phyloP scores from a whole-genome alignment of 2,329 filamentous ascomycete species.

The Dactylellina sp. region DNA sequence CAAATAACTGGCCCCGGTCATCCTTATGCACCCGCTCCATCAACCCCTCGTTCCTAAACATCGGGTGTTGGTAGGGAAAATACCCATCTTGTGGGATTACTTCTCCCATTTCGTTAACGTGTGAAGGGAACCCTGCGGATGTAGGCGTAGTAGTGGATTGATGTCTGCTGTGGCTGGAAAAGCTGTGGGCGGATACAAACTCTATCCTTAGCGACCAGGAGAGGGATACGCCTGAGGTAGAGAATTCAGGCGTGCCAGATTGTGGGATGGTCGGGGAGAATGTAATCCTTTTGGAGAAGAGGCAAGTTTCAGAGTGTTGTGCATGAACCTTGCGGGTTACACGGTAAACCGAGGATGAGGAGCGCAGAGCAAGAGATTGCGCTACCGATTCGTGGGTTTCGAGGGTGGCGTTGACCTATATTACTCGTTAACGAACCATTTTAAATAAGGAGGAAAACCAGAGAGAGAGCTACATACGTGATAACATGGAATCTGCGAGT shows the following conservation, averaged over 20 bases:
- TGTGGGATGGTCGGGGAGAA: constrained; percentile 87
- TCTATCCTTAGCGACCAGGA: constrained; percentile 92
- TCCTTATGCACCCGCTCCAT: constrained; percentile 83
- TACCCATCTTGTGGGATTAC: constrained; percentile 61
- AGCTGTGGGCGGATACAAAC: constrained; percentile 81
- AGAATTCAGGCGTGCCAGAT: constrained; percentile 86
- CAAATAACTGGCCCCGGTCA: constrained; percentile 80
- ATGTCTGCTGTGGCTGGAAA: constrained; percentile 58
- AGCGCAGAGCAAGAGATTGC: constrained; percentile 81
- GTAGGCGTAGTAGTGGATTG: constrained; percentile 59
- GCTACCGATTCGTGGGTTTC: constrained; percentile 90
- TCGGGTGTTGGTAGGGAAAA: constrained; percentile 60
- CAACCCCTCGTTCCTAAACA: constrained; percentile 67
- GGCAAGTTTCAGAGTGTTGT: constrained; percentile 80
- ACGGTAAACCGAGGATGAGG: constrained; percentile 84
- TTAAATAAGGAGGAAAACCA: not conserved
- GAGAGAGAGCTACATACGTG: constrained; percentile 68
- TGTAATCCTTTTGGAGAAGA: constrained; percentile 81
- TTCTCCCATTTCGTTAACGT: constrained; percentile 57
- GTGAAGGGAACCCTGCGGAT: constrained; percentile 62
- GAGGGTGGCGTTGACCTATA: constrained; percentile 74
- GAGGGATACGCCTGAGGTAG: constrained; percentile 86
- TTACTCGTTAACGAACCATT: constrained; percentile 1
- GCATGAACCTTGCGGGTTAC: constrained; percentile 86
- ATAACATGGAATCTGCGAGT: constrained; percentile 83